These are phyloP conservation scores for Zasmidium cellare DNA, from an alignment of 2,329 filamentous ascomycete genomes.

Conservation along the genomic window DNA sequence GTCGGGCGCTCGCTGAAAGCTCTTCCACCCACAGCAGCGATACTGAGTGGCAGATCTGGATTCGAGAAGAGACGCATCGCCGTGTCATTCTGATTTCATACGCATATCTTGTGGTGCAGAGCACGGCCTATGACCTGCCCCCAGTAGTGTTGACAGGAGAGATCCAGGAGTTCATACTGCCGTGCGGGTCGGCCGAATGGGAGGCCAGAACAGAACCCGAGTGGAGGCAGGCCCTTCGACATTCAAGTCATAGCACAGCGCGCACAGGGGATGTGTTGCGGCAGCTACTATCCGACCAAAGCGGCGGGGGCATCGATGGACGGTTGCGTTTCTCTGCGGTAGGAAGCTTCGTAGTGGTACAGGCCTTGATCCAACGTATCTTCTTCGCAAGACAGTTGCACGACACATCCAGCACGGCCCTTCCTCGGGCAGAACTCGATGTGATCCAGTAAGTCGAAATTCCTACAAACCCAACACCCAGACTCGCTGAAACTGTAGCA, in stretches of 20 bases:
- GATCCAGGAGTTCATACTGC: background rate
- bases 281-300: background rate
- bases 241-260: background rate
- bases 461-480: background rate
- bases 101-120: constrained; percentile 1
- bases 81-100: constrained; percentile 20
- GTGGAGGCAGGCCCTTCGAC: background rate
- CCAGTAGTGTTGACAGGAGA: background rate
- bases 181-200: background rate
- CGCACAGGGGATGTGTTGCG: background rate
- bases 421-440: background rate
- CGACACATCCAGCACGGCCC: background rate
- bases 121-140: background rate
- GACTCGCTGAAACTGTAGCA: constrained; percentile 1
- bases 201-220: background rate
- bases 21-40: background rate
- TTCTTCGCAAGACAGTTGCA: background rate
- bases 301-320: too few species aligned
- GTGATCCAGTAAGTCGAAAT: constrained; percentile 15
- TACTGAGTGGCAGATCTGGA: constrained; percentile 23
- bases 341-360: constrained; percentile 34
- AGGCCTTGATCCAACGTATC: constrained; percentile 31
- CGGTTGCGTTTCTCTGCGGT: constrained; percentile 31
- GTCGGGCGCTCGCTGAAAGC: constrained; percentile 16
- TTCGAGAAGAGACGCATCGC: constrained; percentile 30